Percentiles rank a stretch among this genome's conserved stretches.
These are phyloP conservation scores for Ascosphaera acerosa DNA, from an alignment of 2,329 filamentous ascomycete species.

Conservation along the genomic window DNA sequence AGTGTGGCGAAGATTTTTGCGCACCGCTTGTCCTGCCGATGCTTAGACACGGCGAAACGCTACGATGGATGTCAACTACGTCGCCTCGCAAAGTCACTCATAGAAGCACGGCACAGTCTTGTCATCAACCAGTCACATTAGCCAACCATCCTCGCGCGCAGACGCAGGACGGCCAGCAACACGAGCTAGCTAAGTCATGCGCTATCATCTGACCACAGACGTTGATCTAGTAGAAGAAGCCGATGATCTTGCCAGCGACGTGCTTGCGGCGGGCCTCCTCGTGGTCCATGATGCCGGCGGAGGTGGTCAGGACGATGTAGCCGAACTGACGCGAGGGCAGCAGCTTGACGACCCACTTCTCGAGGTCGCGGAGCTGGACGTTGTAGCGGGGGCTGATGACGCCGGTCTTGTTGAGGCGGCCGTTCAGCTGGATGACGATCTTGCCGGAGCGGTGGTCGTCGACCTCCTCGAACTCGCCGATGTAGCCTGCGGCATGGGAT, in stretches of 20 bases:
- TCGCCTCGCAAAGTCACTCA: too few relatives aligned
- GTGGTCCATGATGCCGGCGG: conserved; percentile 99
- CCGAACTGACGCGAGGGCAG: conserved; percentile 99
- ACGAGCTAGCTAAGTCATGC: too few relatives aligned
- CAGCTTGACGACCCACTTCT: conserved; percentile 99
- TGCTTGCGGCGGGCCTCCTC: conserved; percentile 98
- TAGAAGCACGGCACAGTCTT: too few relatives aligned
- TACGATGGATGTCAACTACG: too few relatives aligned
- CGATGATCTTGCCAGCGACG: conserved; percentile 96
- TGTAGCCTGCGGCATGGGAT: conserved; percentile 45
- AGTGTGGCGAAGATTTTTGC: too few relatives aligned
- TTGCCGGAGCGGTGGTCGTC: conserved; percentile 99
- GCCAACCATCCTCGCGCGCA: too few relatives aligned
- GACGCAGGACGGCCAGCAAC: too few relatives aligned
- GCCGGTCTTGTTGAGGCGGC: conserved; percentile 96
- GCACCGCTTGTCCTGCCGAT: too few relatives aligned
- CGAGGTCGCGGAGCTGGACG: conserved; percentile 86
- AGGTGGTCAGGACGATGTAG: conserved; percentile 97
- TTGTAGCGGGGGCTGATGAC: conserved; percentile 99
- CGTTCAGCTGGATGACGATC: conserved; percentile 98
- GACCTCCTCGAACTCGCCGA: conserved; percentile 98
- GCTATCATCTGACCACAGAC: too few relatives aligned
- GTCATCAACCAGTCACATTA: conserved; percentile 7
- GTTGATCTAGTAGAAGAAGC: conserved; percentile 84
- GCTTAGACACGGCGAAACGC: too few relatives aligned